phyloP scores from a whole-genome alignment of 371 early-diverging fungal genomes.

The Rhizopus microsporus region DNA sequence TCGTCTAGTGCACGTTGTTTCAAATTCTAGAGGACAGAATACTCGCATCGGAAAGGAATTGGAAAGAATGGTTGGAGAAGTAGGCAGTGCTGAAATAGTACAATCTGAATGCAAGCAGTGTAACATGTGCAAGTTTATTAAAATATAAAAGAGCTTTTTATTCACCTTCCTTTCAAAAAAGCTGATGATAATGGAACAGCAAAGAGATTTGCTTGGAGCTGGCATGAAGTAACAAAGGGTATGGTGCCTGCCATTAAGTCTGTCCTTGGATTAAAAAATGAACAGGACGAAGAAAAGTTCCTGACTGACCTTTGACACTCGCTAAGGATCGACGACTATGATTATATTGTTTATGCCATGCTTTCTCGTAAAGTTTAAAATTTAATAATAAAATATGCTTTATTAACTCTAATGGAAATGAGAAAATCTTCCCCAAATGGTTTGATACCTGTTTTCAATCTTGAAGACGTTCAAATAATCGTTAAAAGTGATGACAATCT shows the following conservation, averaged over 20 bases:
- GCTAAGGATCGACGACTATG: not conserved
- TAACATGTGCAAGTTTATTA: not conserved
- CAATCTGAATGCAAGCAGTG: not conserved
- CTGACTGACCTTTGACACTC: not conserved
- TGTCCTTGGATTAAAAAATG: not conserved
- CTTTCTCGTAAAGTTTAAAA: not conserved
- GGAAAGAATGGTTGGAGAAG: not conserved
- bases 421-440: conserved; percentile 45
- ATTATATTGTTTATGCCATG: not conserved
- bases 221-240: not conserved
- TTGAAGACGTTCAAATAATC: conserved; percentile 37
- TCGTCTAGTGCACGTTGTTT: not conserved
- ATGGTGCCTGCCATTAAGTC: not conserved
- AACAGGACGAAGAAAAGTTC: not conserved
- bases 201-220: not conserved
- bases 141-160: no score
- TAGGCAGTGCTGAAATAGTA: not conserved
- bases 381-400: not conserved
- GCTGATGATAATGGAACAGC: not conserved
- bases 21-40: not conserved
- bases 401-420: conserved; percentile 39
- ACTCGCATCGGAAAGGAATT: not conserved
- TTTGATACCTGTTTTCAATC: conserved; percentile 35
- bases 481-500: conserved; percentile 46
- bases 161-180: not conserved